phyloP scores from a whole-genome alignment of 2,329 filamentous ascomycete species.

The Cercospora canescens region DNA sequence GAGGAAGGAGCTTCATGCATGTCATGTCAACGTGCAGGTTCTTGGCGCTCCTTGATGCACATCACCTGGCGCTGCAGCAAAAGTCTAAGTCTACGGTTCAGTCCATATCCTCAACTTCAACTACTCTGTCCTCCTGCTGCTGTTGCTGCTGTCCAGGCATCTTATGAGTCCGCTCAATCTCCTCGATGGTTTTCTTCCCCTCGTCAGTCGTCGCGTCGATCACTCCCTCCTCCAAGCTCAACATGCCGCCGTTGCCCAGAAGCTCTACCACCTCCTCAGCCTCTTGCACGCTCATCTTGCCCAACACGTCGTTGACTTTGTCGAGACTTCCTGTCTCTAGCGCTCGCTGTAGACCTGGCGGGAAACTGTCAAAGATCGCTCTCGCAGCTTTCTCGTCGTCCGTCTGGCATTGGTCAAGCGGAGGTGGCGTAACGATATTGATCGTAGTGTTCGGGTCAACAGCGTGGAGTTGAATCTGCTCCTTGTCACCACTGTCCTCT shows the following conservation, averaged over 20 bases:
- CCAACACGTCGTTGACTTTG: constrained; percentile 82
- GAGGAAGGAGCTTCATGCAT: neutral
- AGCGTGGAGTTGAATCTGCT: constrained; percentile 96
- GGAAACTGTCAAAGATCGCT: constrained; percentile 79
- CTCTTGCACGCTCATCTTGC: constrained; percentile 84
- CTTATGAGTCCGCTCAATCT: constrained; percentile 70
- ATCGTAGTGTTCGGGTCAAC: constrained; percentile 85
- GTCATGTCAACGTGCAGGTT: neutral
- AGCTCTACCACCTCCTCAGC: constrained; percentile 82
- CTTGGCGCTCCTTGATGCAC: neutral
- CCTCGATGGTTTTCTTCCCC: constrained; percentile 38
- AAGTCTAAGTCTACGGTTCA: constrained; percentile 12
- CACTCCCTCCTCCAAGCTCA: constrained; percentile 88
- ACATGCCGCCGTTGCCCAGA: constrained; percentile 79
- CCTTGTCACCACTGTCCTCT: constrained; percentile 65
- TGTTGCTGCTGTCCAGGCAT: constrained; percentile 69
- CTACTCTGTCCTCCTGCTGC: constrained; percentile 34
- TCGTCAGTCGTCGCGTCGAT: constrained; percentile 73
- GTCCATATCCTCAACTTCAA: constrained; percentile 44
- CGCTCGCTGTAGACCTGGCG: constrained; percentile 76
- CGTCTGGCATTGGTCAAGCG: constrained; percentile 66
- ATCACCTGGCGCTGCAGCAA: neutral
- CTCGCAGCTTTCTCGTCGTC: constrained; percentile 64
- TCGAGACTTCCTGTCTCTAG: constrained; percentile 88
- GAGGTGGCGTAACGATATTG: constrained; percentile 84